Conservation (phyloP, 352 stramenopile species). For the Phytophthora hybrid region DNA sequence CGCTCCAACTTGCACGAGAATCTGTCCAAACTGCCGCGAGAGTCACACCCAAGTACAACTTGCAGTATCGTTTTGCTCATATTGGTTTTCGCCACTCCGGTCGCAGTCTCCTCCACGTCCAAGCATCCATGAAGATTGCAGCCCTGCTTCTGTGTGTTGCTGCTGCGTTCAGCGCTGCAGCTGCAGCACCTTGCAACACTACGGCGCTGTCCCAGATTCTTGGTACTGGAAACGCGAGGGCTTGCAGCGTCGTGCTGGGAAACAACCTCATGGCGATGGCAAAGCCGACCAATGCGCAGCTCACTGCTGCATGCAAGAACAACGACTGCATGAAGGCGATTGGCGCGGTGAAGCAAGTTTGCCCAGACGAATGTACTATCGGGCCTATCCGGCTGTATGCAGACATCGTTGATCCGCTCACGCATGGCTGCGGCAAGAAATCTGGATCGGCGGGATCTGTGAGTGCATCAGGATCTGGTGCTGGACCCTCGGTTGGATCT, state of each 20-base stretch:
- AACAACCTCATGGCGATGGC: constrained; percentile 46
- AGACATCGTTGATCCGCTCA: constrained; percentile 38
- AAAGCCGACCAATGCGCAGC: constrained; percentile 32
- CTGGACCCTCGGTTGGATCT: neutral
- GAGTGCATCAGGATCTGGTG: neutral
- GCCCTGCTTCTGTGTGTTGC: constrained; percentile 20
- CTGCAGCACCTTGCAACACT: constrained; percentile 31
- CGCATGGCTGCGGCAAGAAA: constrained; percentile 21
- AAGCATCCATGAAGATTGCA: constrained; percentile 27
- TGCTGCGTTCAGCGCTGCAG: neutral
- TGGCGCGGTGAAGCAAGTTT: constrained; percentile 30
- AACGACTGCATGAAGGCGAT: constrained; percentile 40
- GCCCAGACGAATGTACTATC: constrained; percentile 45
- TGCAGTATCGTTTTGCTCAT: constrained; percentile 1
- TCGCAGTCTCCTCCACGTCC: neutral
- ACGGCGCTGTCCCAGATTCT: constrained; percentile 40
- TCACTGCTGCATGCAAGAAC: constrained; percentile 44
- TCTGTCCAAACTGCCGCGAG: constrained; percentile 21
- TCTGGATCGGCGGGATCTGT: constrained; percentile 11
- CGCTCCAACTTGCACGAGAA: constrained; percentile 6
- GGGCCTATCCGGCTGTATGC: constrained; percentile 34
- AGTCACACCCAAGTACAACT: neutral
- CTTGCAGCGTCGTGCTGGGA: constrained; percentile 38
- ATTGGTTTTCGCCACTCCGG: constrained; percentile 24
- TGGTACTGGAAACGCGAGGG: constrained; percentile 30